Evolutionary conservation across 768 basidiomycete genomes (phyloP).

Genomic region (Boletus edulis): DNA sequence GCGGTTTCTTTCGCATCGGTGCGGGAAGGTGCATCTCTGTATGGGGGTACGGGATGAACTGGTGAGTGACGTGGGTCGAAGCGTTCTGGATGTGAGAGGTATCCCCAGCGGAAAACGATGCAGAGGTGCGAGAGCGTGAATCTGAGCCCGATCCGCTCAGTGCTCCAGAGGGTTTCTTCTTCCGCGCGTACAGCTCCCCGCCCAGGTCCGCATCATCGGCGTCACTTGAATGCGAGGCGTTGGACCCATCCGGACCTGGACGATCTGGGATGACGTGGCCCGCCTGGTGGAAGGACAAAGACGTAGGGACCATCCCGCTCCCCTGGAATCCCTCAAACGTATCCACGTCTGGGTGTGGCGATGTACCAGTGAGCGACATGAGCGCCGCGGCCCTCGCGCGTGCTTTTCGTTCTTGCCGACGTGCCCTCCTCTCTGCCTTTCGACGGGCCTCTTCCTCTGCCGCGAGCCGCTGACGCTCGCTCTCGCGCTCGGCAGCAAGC

Average conservation of each 20-base stretch:
- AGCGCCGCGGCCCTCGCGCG: conserved; percentile 33
- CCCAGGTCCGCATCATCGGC: conserved; percentile 61
- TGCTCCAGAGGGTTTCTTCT: conserved; percentile 27
- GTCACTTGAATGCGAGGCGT: conserved; percentile 24
- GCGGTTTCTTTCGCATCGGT: conserved; percentile 17
- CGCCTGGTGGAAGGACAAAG: neutral
- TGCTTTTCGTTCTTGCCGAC: conserved; percentile 45
- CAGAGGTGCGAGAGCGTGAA: conserved; percentile 60
- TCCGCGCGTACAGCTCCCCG: conserved; percentile 50
- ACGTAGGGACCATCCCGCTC: conserved; percentile 35
- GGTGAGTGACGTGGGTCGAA: conserved; percentile 24
- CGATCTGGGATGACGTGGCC: neutral
- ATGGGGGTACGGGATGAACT: conserved; percentile 25
- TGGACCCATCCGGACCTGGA: conserved; percentile 9
- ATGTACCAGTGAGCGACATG: conserved; percentile 34
- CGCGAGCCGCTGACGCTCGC: conserved; percentile 25
- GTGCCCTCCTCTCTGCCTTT: conserved; percentile 49
- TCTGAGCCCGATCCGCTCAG: conserved; percentile 47
- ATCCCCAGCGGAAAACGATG: conserved; percentile 38
- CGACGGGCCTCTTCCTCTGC: conserved; percentile 40
- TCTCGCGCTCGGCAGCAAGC: conserved; percentile 28
- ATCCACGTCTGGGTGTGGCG: conserved; percentile 21
- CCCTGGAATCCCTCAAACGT: conserved; percentile 71
- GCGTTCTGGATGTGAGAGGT: conserved; percentile 21
- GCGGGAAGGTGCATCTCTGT: conserved; percentile 27